phyloP scores from a whole-genome alignment of 495 filamentous ascomycete species.

The Chaetomium cochliodes region DNA sequence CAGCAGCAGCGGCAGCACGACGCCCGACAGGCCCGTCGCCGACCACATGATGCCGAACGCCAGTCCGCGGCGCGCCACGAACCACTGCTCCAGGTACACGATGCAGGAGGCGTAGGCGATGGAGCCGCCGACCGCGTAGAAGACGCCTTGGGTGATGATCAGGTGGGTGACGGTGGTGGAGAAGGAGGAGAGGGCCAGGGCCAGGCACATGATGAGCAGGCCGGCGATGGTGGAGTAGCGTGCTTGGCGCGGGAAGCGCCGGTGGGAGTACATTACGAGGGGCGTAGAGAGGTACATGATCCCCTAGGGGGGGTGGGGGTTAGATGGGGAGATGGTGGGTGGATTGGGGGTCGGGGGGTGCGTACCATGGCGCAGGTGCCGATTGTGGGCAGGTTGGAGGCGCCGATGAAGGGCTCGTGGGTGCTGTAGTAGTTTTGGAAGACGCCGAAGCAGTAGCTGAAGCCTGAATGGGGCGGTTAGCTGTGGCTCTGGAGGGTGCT shows the following conservation, averaged over 20 bases:
- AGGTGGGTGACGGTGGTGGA: constrained; percentile 45
- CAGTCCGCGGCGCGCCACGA: constrained; percentile 50
- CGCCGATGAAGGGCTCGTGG: constrained; percentile 41
- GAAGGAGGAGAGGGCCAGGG: constrained; percentile 49
- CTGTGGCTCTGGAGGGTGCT: neutral
- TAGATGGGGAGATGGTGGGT: neutral
- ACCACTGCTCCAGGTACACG: constrained; percentile 59
- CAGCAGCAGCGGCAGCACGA: constrained; percentile 51
- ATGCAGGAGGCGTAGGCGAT: constrained; percentile 51
- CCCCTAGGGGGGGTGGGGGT: constrained; percentile 26
- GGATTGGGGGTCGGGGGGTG: constrained; percentile 1
- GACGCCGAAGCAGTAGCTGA: constrained; percentile 59
- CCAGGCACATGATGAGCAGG: constrained; percentile 40
- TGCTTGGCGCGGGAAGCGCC: constrained; percentile 30
- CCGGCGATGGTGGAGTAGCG: constrained; percentile 42
- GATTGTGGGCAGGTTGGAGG: constrained; percentile 43
- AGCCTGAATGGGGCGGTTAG: constrained; percentile 45
- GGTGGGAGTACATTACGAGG: constrained; percentile 39
- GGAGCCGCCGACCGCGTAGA: constrained; percentile 51
- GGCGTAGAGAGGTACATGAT: constrained; percentile 53
- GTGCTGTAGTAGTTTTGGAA: constrained; percentile 51
- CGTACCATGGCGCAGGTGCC: constrained; percentile 43
- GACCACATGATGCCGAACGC: constrained; percentile 59
- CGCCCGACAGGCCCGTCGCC: constrained; percentile 42
- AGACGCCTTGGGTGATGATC: constrained; percentile 54